These are phyloP conservation scores for Wallacemonas collosoma DNA, from an alignment of 208 protist genomes.

Conservation along the genomic window DNA sequence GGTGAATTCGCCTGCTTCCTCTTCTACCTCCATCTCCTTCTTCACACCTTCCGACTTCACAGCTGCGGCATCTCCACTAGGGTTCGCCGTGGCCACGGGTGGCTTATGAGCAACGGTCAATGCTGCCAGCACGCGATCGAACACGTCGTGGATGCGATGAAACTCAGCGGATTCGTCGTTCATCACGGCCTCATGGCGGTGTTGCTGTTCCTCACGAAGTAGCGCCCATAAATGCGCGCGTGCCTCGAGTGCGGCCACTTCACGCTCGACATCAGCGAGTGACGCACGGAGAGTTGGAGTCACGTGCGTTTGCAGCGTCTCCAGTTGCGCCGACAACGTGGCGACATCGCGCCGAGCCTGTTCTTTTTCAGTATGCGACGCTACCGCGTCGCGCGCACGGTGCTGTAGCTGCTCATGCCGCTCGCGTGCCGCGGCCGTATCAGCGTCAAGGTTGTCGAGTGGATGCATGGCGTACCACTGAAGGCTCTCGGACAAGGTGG, in stretches of 20 bases:
- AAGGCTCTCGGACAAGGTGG: slow-evolving; percentile 30
- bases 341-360: slow-evolving; percentile 10
- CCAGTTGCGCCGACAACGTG: slow-evolving; percentile 9
- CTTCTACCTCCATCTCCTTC: not conserved
- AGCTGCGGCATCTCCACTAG: too few relatives aligned
- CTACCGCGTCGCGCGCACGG: not conserved
- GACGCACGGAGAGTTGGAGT: slow-evolving; percentile 1
- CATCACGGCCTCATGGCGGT: not conserved
- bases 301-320: slow-evolving; percentile 1
- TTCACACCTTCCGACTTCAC: not conserved
- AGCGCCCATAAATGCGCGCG: not conserved
- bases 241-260: slow-evolving; percentile 13
- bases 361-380: not conserved
- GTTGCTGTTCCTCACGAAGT: slow-evolving; percentile 3
- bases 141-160: not conserved
- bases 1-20: not conserved
- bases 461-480: slow-evolving; percentile 64
- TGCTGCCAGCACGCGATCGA: not conserved
- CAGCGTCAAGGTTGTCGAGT: slow-evolving; percentile 34
- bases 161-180: slow-evolving; percentile 1
- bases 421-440: slow-evolving; percentile 36
- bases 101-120: not conserved
- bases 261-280: slow-evolving; percentile 5
- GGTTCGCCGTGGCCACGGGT: not conserved
- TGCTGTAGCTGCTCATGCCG: slow-evolving; percentile 21